Evolutionary conservation across 768 basidiomycete species (phyloP).

Genomic region (Pisolithus marmoratus): DNA sequence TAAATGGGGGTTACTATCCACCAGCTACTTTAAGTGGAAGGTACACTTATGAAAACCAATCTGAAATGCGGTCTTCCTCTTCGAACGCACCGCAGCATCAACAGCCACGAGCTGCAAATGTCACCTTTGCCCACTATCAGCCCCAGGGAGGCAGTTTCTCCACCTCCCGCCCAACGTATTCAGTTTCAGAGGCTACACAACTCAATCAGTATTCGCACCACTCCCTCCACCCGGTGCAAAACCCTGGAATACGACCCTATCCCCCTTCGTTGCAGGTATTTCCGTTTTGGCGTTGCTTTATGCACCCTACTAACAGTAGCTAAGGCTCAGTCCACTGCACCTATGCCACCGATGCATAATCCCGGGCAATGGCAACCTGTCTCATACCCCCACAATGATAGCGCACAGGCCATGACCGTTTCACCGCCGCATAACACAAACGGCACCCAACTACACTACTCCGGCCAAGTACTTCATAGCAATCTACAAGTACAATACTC

Average conservation of each 20-base stretch:
- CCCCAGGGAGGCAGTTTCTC: constrained; percentile 33
- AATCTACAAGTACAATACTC: constrained; percentile 18
- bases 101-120: constrained; percentile 16
- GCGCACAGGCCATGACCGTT: constrained; percentile 15
- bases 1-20: constrained; percentile 12
- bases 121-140: constrained; percentile 35
- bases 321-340: constrained; percentile 10
- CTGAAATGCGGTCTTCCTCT: constrained; percentile 13
- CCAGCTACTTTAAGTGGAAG: constrained; percentile 11
- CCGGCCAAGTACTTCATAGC: constrained; percentile 11
- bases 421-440: constrained; percentile 12
- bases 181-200: constrained; percentile 17
- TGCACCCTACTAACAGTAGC: neutral
- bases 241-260: constrained; percentile 16
- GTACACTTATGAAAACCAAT: constrained; percentile 19
- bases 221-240: constrained; percentile 10
- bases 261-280: constrained; percentile 22
- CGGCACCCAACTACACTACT: constrained; percentile 22
- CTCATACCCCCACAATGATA: constrained; percentile 19
- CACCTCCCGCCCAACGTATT: constrained; percentile 27
- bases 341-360: constrained; percentile 8
- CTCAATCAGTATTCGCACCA: constrained; percentile 14
- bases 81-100: constrained; percentile 13
- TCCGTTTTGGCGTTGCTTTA: neutral
- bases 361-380: constrained; percentile 22